phyloP scores from a whole-genome alignment of 371 early-diverging fungal genomes.

The Chytridiales sp. region DNA sequence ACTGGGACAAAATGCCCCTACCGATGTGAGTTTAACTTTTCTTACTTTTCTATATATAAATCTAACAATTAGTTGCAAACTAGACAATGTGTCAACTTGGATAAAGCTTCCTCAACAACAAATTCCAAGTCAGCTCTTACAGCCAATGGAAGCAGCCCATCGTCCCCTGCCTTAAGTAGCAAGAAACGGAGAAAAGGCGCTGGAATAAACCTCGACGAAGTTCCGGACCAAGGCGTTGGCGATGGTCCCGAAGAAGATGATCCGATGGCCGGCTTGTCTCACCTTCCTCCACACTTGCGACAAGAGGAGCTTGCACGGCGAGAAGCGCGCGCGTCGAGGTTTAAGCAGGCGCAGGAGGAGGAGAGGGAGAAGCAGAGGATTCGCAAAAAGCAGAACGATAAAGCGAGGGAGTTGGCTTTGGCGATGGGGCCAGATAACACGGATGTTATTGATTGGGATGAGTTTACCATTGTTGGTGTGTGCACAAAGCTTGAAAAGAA shows the following conservation, averaged over 20 bases:
- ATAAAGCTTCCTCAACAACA: background rate
- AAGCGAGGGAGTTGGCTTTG: constrained; percentile 27
- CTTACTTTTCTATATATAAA: background rate
- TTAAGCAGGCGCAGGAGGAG: constrained; percentile 42
- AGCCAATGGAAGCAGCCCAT: background rate
- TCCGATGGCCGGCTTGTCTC: constrained; percentile 9
- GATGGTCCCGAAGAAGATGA: constrained; percentile 24
- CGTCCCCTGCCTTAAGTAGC: background rate
- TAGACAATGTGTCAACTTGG: constrained; percentile 3
- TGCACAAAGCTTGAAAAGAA: constrained; percentile 77
- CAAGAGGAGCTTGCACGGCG: constrained; percentile 36
- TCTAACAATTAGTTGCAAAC: background rate
- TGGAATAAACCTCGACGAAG: too few species aligned
- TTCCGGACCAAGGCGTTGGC: too few species aligned
- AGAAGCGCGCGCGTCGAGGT: constrained; percentile 48
- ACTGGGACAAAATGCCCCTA: constrained; percentile 68
- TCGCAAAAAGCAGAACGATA: constrained; percentile 8
- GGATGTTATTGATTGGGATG: constrained; percentile 76
- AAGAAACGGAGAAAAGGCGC: constrained; percentile 14
- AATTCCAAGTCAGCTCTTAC: too few species aligned
- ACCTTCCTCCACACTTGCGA: constrained; percentile 32
- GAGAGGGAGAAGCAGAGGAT: constrained; percentile 9
- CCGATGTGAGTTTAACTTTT: constrained; percentile 54
- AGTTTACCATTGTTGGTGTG: constrained; percentile 86
- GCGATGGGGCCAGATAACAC: constrained; percentile 37